Conservation (phyloP, 768 basidiomycete species). For the Lactarius akahatsu region DNA sequence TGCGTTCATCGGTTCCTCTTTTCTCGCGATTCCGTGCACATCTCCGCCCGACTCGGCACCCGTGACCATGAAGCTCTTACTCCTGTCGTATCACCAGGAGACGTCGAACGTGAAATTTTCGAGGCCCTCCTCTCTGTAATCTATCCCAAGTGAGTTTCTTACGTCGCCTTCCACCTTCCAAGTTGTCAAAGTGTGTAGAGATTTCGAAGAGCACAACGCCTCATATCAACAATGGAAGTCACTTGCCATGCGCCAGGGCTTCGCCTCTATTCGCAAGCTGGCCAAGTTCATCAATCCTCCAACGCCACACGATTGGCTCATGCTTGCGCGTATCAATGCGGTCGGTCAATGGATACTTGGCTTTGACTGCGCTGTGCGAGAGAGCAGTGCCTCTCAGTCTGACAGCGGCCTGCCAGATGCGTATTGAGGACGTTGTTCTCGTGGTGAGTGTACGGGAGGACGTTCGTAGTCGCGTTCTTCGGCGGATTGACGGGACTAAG, state of each 20-base stretch:
- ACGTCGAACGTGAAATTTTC: constrained; percentile 18
- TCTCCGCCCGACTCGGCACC: constrained; percentile 10
- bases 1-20: constrained; percentile 22
- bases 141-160: constrained; percentile 18
- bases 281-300: background rate
- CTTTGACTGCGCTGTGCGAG: constrained; percentile 4
- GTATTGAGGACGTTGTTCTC: constrained; percentile 8
- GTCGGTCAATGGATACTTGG: constrained; percentile 16
- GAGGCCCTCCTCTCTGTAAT: constrained; percentile 21
- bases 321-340: constrained; percentile 6
- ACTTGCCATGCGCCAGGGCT: constrained; percentile 35
- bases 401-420: constrained; percentile 9
- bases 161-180: background rate
- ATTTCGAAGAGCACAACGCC: constrained; percentile 6
- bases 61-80: constrained; percentile 5
- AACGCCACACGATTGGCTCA: constrained; percentile 10
- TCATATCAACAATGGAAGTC: constrained; percentile 31
- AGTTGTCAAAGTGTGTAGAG: background rate
- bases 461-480: background rate
- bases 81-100: constrained; percentile 1
- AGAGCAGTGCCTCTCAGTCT: constrained; percentile 7
- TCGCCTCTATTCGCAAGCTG: constrained; percentile 31
- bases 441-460: constrained; percentile 10
- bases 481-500: background rate
- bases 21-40: constrained; percentile 16